These are phyloP conservation scores for Falciphora oryzae DNA, from an alignment of 2,329 filamentous ascomycete species.

Conservation along the genomic window DNA sequence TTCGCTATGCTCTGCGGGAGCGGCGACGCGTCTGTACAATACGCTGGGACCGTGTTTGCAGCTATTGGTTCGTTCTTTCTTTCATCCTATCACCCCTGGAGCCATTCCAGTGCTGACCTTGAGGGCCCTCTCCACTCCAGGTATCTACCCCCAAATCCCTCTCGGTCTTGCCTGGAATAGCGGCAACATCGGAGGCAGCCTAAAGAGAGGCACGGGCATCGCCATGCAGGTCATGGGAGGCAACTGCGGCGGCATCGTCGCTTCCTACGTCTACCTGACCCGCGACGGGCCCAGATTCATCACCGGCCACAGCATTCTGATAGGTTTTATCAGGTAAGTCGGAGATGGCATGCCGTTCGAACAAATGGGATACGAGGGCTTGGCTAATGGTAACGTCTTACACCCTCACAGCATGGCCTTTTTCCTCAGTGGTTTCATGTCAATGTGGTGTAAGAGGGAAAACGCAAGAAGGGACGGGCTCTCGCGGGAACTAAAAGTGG, in stretches of 20 bases:
- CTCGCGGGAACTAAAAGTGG: conserved; percentile 11
- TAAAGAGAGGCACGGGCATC: conserved; percentile 80
- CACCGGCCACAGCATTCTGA: conserved; percentile 18
- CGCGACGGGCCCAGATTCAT: conserved; percentile 17
- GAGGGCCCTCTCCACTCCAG: conserved; percentile 68
- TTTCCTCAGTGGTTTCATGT: conserved; percentile 27
- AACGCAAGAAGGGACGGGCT: conserved; percentile 24
- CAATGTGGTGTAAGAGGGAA: conserved; percentile 24
- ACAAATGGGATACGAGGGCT: background rate
- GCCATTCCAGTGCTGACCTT: background rate
- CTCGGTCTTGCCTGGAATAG: conserved; percentile 83
- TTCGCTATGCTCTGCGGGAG: conserved; percentile 61
- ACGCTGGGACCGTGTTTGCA: conserved; percentile 64
- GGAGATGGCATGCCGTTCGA: too few species aligned
- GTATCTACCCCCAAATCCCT: conserved; percentile 79
- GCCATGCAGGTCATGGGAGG: conserved; percentile 20
- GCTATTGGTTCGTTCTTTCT: conserved; percentile 35
- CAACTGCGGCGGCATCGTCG: conserved; percentile 19
- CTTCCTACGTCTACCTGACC: conserved; percentile 18
- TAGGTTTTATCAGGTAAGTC: conserved; percentile 15
- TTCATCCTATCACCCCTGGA: background rate
- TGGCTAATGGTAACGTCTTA: background rate
- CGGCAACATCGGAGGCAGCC: conserved; percentile 85
- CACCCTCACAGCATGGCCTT: conserved; percentile 22
- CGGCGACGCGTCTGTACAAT: conserved; percentile 49